Evolutionary conservation across 306 rosid species (phyloP), one percentile per base, ranked within the genome.

Genomic region (Boehmeria nivea): DNA sequence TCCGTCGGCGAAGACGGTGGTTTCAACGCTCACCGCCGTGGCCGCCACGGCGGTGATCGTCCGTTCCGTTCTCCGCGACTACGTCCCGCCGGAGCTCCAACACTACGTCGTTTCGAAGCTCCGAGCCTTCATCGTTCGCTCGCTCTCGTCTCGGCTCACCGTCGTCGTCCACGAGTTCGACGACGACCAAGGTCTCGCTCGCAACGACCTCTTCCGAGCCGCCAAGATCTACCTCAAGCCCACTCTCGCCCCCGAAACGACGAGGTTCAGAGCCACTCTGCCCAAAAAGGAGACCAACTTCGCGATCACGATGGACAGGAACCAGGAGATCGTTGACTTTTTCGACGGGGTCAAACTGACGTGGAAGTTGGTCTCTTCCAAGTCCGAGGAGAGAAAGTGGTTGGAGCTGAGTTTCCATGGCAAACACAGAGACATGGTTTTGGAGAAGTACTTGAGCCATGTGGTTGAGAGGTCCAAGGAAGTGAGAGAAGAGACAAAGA

Each of bases 11-110:
- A 48, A 59, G 59, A 72, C 64, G 3, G 21, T 65, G 21, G n/a
- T 72, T 24, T 64, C 78, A 24, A 21, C 78, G 6, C 60, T 69
- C 0, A 57, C 76, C 16, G 67, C 82, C 9, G 12, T 37, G 7
- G 76, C 73, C 15, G 64, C 78, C 47, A 19, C 67, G 5, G 57
- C 69, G 43, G 36, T 78, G 74, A 19, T 78, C 27, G n/a, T 78
- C 52, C 74, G 83, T 0, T 73, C 79, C 3, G 25, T 65, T 0
- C 33, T 66, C 1, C 64, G 68, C 0, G 70, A 78, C 43, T 73
- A 58, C 38, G 22, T 69, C 13, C 83, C 83, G 0, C 8, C 1
- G 6, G 71, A 69, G 37, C 42, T 69, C 27, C 71, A 37, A n/a
- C 8, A 42, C 39, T 69, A 44, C 12, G 12, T 77, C 42, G 6